phyloP scores from a whole-genome alignment of 805 yeast species.

The Wickerhamomyces xylosicus region DNA sequence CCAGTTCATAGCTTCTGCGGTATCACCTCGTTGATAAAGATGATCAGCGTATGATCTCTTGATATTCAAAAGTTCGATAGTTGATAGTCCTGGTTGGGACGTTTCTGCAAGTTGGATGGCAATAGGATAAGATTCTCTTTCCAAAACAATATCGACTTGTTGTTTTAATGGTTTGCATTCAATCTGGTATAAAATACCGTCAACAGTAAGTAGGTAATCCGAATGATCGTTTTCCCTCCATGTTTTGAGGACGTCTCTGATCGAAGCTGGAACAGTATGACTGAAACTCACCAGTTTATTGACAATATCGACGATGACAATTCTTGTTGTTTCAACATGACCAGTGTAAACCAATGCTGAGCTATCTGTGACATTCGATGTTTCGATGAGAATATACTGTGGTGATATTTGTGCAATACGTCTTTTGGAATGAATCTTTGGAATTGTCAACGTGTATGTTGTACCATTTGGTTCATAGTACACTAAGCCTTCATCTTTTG shows the following conservation, averaged over 20 bases:
- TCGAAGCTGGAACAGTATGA: slow-evolving; percentile 54
- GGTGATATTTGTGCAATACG: slow-evolving; percentile 29
- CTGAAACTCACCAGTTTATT: slow-evolving; percentile 65
- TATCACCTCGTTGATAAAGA: slow-evolving; percentile 56
- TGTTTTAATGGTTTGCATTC: slow-evolving; percentile 58
- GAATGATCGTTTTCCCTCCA: slow-evolving; percentile 31
- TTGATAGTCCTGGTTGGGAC: slow-evolving; percentile 10
- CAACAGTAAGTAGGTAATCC: slow-evolving; percentile 53
- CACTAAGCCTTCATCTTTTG: slow-evolving; percentile 49
- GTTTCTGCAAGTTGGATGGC: slow-evolving; percentile 60
- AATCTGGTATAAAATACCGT: slow-evolving; percentile 63
- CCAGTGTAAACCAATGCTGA: slow-evolving; percentile 23
- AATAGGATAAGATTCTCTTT: slow-evolving; percentile 58
- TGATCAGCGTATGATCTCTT: slow-evolving; percentile 60
- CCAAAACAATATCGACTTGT: slow-evolving; percentile 57
- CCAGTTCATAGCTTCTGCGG: slow-evolving; percentile 61
- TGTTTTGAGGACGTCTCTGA: slow-evolving; percentile 45
- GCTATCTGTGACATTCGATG: slow-evolving; percentile 31
- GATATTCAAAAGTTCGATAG: slow-evolving; percentile 26
- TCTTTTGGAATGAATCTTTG: not conserved
- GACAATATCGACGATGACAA: slow-evolving; percentile 57
- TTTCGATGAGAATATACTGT: slow-evolving; percentile 49
- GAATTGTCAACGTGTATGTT: slow-evolving; percentile 36
- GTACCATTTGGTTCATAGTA: slow-evolving; percentile 50
- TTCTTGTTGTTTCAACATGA: slow-evolving; percentile 35